Evolutionary conservation across 164 flowering plant genomes (phyloP).

Genomic region (Vitis cinerea): DNA sequence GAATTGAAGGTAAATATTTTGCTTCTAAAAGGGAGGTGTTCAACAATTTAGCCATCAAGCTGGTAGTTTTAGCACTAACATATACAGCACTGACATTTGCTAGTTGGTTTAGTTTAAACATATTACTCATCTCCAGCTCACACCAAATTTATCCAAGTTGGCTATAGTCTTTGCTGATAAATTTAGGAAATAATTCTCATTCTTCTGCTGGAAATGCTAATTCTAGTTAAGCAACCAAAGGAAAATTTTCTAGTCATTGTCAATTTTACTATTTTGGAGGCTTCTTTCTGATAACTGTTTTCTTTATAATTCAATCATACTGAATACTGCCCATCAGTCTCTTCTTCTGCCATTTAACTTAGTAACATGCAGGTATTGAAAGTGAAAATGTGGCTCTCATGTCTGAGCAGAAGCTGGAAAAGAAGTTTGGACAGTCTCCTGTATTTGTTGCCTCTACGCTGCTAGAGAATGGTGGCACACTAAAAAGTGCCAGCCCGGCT

Average conservation of each 20-base stretch:
- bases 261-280: too few relatives aligned
- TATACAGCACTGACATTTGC: too few relatives aligned
- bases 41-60: background rate
- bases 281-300: too few relatives aligned
- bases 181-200: too few relatives aligned
- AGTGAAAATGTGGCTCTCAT: constrained; percentile 33
- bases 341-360: constrained; percentile 9
- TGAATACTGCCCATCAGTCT: background rate
- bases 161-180: too few relatives aligned
- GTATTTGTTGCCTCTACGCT: constrained; percentile 66
- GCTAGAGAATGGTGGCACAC: constrained; percentile 59
- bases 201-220: too few relatives aligned
- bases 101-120: too few relatives aligned
- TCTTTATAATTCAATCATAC: too few relatives aligned
- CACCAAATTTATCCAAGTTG: too few relatives aligned
- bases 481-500: constrained; percentile 48
- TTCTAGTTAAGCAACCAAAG: too few relatives aligned
- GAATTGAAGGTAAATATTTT: constrained; percentile 41
- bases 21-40: background rate
- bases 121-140: too few relatives aligned
- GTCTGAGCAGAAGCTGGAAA: constrained; percentile 56
- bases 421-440: constrained; percentile 74
- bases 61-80: background rate
- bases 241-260: too few relatives aligned
- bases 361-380: constrained; percentile 34